Percentiles rank a stretch among this genome's conserved stretches.
Evolutionary conservation across 371 early-diverging fungal genomes (phyloP).

Genomic region (Mucor saturninus): DNA sequence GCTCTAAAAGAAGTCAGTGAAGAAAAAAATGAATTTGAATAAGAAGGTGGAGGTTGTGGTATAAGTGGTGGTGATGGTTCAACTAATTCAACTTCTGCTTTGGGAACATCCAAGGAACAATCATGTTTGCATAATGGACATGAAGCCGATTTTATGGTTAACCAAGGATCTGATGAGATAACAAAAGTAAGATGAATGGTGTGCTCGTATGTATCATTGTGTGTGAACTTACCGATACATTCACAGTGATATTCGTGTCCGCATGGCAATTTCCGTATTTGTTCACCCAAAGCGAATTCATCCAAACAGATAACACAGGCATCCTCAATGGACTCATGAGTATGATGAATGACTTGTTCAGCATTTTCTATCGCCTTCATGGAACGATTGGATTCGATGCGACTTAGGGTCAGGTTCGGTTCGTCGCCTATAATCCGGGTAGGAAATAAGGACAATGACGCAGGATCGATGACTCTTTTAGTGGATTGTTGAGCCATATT

Average conservation of each 20-base stretch:
- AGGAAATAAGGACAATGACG: slow-evolving; percentile 38
- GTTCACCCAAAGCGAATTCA: slow-evolving; percentile 67
- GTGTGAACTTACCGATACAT: slow-evolving; percentile 72
- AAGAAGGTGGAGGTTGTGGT: slow-evolving; percentile 23
- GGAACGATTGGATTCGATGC: slow-evolving; percentile 29
- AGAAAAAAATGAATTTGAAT: slow-evolving; percentile 23
- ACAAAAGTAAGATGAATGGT: too few relatives aligned
- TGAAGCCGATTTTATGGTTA: slow-evolving; percentile 55
- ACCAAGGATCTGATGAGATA: slow-evolving; percentile 53
- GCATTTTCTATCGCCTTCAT: slow-evolving; percentile 42
- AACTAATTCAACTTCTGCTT: not conserved
- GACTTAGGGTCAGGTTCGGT: not conserved
- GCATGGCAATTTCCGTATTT: slow-evolving; percentile 73
- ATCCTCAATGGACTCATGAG: slow-evolving; percentile 12
- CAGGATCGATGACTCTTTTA: slow-evolving; percentile 38
- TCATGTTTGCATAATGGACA: slow-evolving; percentile 66
- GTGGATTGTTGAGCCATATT: slow-evolving; percentile 10
- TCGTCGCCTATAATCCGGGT: slow-evolving; percentile 44
- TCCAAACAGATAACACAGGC: slow-evolving; percentile 84
- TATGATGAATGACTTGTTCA: slow-evolving; percentile 14
- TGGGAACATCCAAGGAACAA: slow-evolving; percentile 42
- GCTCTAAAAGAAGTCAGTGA: slow-evolving; percentile 21
- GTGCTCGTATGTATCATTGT: too few relatives aligned
- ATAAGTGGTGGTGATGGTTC: not conserved
- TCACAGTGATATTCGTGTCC: slow-evolving; percentile 81